phyloP scores from a whole-genome alignment of 495 filamentous ascomycete genomes.

The Beverwykella pulmonaria region DNA sequence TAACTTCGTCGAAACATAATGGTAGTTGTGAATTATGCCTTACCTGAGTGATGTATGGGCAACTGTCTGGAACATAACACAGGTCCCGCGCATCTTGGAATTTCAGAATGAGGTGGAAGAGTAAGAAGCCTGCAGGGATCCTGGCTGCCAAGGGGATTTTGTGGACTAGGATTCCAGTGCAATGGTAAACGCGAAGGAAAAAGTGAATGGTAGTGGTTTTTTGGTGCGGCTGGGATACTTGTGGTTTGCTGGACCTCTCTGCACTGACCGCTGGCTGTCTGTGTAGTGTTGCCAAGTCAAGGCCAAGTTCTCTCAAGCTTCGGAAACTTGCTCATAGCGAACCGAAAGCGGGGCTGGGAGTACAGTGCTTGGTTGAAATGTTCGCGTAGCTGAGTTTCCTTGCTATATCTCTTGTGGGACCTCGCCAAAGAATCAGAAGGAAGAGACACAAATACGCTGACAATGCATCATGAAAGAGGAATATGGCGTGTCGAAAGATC shows the following conservation, averaged over 20 bases:
- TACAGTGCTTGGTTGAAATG: not conserved
- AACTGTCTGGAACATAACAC: no score
- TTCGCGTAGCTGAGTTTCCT: not conserved
- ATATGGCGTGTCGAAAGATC: not conserved
- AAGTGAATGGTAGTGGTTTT: not conserved
- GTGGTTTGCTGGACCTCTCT: not conserved
- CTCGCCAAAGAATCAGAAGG: not conserved
- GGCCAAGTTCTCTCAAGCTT: slow-evolving; percentile 27
- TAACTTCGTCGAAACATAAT: no score
- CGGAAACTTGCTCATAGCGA: slow-evolving; percentile 11
- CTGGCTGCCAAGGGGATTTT: not conserved
- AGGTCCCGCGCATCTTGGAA: no score
- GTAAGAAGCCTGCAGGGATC: not conserved
- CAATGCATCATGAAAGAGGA: not conserved
- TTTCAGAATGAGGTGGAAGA: not conserved
- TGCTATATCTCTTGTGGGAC: not conserved
- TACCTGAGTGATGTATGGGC: no score
- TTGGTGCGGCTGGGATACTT: not conserved
- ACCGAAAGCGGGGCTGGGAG: slow-evolving; percentile 4
- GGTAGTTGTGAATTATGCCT: no score
- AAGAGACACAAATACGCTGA: not conserved
- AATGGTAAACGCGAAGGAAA: not conserved
- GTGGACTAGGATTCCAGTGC: not conserved
- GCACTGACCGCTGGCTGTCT: not conserved
- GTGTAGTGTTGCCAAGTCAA: not conserved